Conservation (phyloP, 139 green algal genomes). For the Astrephomene gubernaculifera region DNA sequence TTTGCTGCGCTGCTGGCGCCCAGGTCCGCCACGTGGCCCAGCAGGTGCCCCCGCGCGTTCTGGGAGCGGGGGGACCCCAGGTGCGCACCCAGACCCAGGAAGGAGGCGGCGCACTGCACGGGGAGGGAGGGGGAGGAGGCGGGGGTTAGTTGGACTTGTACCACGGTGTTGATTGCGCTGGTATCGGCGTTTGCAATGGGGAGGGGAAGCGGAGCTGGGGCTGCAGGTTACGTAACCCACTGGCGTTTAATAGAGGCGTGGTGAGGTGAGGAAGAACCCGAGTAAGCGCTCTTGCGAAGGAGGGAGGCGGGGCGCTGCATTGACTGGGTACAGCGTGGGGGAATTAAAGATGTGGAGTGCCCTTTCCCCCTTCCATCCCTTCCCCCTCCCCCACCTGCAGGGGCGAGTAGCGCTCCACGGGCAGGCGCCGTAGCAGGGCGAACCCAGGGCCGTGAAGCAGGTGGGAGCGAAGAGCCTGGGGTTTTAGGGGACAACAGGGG, state of each 20-base stretch:
- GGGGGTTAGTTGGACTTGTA: neutral
- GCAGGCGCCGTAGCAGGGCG: slow-evolving; percentile 26
- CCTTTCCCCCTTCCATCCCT: neutral
- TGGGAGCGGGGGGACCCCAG: slow-evolving; percentile 10
- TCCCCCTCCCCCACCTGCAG: slow-evolving; percentile 11
- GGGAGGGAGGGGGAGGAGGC: neutral
- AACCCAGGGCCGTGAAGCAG: slow-evolving; percentile 26
- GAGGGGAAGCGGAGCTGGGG: neutral
- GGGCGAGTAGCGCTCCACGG: slow-evolving; percentile 1
- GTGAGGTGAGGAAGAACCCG: neutral
- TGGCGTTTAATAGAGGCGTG: neutral
- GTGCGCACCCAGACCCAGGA: slow-evolving; percentile 22
- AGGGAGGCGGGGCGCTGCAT: neutral
- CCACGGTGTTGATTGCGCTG: neutral
- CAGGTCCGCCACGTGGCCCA: slow-evolving; percentile 40
- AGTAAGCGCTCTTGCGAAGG: neutral
- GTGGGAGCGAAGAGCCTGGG: neutral
- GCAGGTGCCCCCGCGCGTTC: slow-evolving; percentile 34
- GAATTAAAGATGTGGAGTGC: neutral
- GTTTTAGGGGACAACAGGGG: neutral
- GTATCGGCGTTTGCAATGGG: neutral
- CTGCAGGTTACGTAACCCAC: neutral
- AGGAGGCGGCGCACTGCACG: slow-evolving; percentile 6
- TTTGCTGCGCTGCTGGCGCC: slow-evolving; percentile 24
- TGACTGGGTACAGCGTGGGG: neutral